A percentile compares a stretch with the other conserved stretches of the same genome.
These are phyloP conservation scores for Didymella lethalis DNA, from an alignment of 2,329 filamentous ascomycete species.

Conservation along the genomic window DNA sequence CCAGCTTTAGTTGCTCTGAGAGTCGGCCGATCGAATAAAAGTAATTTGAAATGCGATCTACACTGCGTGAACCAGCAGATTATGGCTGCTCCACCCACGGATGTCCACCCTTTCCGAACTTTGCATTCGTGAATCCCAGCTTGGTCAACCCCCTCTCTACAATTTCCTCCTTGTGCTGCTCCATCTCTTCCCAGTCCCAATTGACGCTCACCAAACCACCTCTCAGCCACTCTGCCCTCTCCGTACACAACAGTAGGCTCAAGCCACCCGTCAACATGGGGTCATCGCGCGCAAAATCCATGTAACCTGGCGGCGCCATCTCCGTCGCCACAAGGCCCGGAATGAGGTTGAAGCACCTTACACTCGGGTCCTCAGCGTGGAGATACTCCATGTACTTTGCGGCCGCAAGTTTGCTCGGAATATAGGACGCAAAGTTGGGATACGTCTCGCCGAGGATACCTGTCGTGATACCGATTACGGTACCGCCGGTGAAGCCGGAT, in stretches of 20 bases:
- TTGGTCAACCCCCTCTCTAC: constrained; percentile 36
- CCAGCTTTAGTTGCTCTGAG: constrained; percentile 28
- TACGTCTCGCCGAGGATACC: neutral
- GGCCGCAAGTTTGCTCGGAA: neutral
- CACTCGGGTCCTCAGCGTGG: neutral
- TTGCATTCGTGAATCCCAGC: constrained; percentile 23
- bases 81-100: constrained; percentile 14
- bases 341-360: neutral
- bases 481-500: neutral
- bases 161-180: constrained; percentile 39
- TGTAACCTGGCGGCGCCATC: neutral
- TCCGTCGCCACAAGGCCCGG: constrained; percentile 1
- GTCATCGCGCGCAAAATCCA: constrained; percentile 14
- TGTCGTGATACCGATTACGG: neutral
- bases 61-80: neutral
- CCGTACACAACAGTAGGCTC: constrained; percentile 17
- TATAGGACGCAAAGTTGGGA: neutral
- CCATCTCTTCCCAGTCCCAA: constrained; percentile 43
- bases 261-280: constrained; percentile 20
- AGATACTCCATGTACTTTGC: neutral
- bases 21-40: neutral
- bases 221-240: constrained; percentile 21
- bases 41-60: neutral
- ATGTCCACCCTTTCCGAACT: constrained; percentile 24
- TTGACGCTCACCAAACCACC: constrained; percentile 27